Percentiles rank a stretch among this genome's conserved stretches.
These are phyloP conservation scores for Capsella rubella DNA, from an alignment of 441 rosid genomes.

Conservation along the genomic window DNA sequence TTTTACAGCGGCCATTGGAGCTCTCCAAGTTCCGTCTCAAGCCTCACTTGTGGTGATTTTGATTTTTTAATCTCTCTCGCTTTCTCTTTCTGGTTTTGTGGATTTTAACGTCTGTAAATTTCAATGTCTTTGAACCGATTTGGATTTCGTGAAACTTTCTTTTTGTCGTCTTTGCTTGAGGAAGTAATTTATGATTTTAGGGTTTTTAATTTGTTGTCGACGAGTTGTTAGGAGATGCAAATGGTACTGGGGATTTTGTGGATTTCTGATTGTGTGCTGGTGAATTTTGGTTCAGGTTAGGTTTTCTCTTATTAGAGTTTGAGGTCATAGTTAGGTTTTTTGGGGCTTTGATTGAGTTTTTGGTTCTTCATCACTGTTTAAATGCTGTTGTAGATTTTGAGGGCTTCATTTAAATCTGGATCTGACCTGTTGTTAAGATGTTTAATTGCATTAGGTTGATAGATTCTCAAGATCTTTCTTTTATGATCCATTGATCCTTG, in stretches of 20 bases:
- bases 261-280: slow-evolving; percentile 26
- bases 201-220: neutral
- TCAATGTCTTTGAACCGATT: too few relatives aligned
- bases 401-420: slow-evolving; percentile 17
- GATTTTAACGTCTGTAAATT: too few relatives aligned
- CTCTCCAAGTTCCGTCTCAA: too few relatives aligned
- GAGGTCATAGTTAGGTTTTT: slow-evolving; percentile 19
- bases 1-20: too few relatives aligned
- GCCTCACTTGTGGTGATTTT: too few relatives aligned
- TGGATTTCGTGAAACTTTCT: too few relatives aligned
- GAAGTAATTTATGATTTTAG: slow-evolving; percentile 1
- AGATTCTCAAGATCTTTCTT: slow-evolving; percentile 22
- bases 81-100: too few relatives aligned
- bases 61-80: too few relatives aligned
- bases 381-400: slow-evolving; percentile 10
- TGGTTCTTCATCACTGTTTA: slow-evolving; percentile 5
- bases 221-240: slow-evolving; percentile 29
- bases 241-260: slow-evolving; percentile 19
- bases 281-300: slow-evolving; percentile 36
- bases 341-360: slow-evolving; percentile 9
- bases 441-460: slow-evolving; percentile 14
- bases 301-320: slow-evolving; percentile 12
- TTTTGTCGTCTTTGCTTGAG: too few relatives aligned
- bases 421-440: slow-evolving; percentile 10
- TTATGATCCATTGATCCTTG: slow-evolving; percentile 3